Evolutionary conservation across 2,329 filamentous ascomycete species (phyloP).

Genomic region (Cercospora sp.): DNA sequence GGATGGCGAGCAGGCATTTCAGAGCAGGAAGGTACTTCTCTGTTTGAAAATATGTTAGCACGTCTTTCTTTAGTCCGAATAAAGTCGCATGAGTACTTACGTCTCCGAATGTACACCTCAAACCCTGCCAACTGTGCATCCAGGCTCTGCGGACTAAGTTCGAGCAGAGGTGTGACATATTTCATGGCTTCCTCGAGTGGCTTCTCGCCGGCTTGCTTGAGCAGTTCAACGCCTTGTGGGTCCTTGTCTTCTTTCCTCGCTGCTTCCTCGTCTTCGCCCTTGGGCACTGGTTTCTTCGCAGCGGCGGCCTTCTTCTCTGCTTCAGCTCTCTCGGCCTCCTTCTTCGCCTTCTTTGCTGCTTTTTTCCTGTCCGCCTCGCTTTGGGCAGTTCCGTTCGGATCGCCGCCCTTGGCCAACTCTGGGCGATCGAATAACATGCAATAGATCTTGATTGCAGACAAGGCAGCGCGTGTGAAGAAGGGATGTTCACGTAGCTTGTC

Average conservation of each 20-base stretch:
- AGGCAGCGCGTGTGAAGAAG: constrained; percentile 82
- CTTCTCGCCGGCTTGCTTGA: constrained; percentile 64
- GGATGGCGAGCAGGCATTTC: constrained; percentile 76
- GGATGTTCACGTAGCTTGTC: constrained; percentile 88
- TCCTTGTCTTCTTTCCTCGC: constrained; percentile 88
- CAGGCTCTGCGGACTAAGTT: constrained; percentile 77
- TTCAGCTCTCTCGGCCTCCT: constrained; percentile 76
- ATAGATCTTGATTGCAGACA: constrained; percentile 80
- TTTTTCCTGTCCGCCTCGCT: constrained; percentile 82
- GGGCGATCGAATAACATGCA: constrained; percentile 75
- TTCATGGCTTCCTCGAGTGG: constrained; percentile 86
- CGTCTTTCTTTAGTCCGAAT: constrained; percentile 11
- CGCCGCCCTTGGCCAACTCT: constrained; percentile 70
- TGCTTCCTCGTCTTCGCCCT: constrained; percentile 54
- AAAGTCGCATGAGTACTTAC: constrained; percentile 55
- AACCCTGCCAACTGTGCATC: constrained; percentile 84
- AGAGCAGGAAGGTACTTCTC: constrained; percentile 87
- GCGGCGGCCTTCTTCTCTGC: constrained; percentile 67
- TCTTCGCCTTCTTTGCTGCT: constrained; percentile 67
- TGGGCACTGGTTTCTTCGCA: constrained; percentile 52
- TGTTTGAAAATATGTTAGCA: constrained; percentile 21
- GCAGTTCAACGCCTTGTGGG: constrained; percentile 75
- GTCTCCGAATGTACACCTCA: constrained; percentile 80
- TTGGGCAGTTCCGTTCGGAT: constrained; percentile 64
- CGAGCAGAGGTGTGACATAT: constrained; percentile 77